Evolutionary conservation across 2,329 filamentous ascomycete genomes (phyloP).

Genomic region (Cladorrhinum sp.): DNA sequence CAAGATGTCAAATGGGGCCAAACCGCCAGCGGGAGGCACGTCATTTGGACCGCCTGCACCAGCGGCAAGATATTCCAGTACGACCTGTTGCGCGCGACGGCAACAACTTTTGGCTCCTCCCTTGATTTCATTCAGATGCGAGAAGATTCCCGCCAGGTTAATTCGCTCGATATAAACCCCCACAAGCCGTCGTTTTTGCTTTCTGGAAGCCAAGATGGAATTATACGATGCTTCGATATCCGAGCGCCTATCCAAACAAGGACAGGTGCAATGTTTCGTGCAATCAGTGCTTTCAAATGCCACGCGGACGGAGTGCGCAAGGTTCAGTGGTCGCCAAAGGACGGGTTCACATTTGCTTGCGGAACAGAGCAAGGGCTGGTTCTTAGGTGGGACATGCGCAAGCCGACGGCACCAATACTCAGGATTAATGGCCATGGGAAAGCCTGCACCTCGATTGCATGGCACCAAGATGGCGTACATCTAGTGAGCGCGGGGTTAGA

Average conservation of each 20-base stretch:
- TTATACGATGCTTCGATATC: conserved; percentile 60
- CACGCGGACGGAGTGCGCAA: conserved; percentile 58
- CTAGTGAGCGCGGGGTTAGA: conserved; percentile 62
- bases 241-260: conserved; percentile 47
- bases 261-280: conserved; percentile 49
- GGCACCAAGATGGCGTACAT: conserved; percentile 68
- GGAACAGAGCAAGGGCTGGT: conserved; percentile 61
- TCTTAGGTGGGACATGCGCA: conserved; percentile 63
- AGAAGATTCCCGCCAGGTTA: conserved; percentile 62
- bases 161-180: conserved; percentile 61
- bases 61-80: conserved; percentile 65
- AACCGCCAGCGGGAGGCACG: conserved; percentile 43
- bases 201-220: conserved; percentile 63
- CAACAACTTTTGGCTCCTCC: conserved; percentile 39
- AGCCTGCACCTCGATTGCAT: conserved; percentile 58
- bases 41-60: conserved; percentile 61
- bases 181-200: conserved; percentile 56
- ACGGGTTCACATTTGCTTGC: conserved; percentile 62
- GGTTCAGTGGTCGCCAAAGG: conserved; percentile 63
- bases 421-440: conserved; percentile 62
- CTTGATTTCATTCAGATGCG: conserved; percentile 57
- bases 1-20: conserved; percentile 58
- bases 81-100: conserved; percentile 51
- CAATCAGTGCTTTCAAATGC: conserved; percentile 46
- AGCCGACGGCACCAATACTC: conserved; percentile 50